phyloP scores from a whole-genome alignment of 1,284 basidiomycete genomes.

The Moniliophthora roreri region DNA sequence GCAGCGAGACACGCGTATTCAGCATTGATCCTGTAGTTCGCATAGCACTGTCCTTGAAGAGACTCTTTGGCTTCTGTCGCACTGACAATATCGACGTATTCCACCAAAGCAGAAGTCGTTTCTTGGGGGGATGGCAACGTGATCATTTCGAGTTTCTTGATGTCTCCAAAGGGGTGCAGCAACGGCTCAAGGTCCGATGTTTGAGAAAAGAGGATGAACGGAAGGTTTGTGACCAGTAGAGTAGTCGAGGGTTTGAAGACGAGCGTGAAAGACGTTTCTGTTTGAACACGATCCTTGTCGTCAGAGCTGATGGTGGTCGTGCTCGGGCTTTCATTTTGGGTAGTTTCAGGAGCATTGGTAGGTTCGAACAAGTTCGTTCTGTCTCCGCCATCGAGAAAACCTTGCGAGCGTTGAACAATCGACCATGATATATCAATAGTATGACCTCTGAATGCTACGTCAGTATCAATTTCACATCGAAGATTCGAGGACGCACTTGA shows the following conservation, averaged over 20 bases:
- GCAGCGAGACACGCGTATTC: constrained; percentile 35
- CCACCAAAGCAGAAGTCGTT: constrained; percentile 57
- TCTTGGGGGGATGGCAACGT: constrained; percentile 29
- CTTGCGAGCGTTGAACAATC: constrained; percentile 78
- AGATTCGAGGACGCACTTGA: constrained; percentile 47
- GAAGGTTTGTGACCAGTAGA: constrained; percentile 64
- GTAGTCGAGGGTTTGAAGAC: constrained; percentile 45
- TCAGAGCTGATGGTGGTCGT: constrained; percentile 18
- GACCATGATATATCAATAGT: constrained; percentile 78
- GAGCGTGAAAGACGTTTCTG: constrained; percentile 28
- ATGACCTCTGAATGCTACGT: constrained; percentile 49
- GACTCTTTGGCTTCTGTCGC: constrained; percentile 63
- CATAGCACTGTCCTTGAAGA: constrained; percentile 61
- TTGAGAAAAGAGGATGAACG: constrained; percentile 65
- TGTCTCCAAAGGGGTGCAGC: constrained; percentile 67
- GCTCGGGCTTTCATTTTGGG: constrained; percentile 23
- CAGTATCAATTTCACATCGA: constrained; percentile 4
- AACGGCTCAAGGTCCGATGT: constrained; percentile 67
- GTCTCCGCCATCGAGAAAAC: constrained; percentile 78
- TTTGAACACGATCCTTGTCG: constrained; percentile 26
- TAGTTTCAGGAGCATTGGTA: constrained; percentile 30
- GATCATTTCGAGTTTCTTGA: constrained; percentile 53
- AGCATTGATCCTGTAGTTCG: constrained; percentile 45
- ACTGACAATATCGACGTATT: constrained; percentile 51
- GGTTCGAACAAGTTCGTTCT: constrained; percentile 59